Conservation (phyloP, 2,329 filamentous ascomycete species). For the Neonectria magnoliae region DNA sequence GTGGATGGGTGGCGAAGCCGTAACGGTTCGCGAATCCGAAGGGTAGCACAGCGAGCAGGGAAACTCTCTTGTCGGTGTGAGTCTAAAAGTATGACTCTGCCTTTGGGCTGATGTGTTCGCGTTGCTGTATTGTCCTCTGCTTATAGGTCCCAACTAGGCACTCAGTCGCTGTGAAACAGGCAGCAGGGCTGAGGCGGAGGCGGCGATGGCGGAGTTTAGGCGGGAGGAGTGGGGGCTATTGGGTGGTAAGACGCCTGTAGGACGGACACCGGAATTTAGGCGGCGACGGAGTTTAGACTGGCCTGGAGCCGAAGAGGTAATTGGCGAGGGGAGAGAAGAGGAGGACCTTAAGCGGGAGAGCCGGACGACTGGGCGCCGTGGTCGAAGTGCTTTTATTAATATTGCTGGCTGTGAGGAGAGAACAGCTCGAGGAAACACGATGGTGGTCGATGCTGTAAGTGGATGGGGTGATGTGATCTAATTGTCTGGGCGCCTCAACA, state of each 20-base stretch:
- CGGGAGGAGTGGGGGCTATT: constrained; percentile 26
- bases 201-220: constrained; percentile 35
- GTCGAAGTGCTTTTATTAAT: constrained; percentile 27
- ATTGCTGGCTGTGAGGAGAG: constrained; percentile 26
- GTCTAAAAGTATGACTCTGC: constrained; percentile 23
- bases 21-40: constrained; percentile 31
- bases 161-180: constrained; percentile 34
- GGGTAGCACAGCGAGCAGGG: constrained; percentile 28
- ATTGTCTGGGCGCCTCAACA: constrained; percentile 30
- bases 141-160: constrained; percentile 29
- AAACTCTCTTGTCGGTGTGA: constrained; percentile 13
- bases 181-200: constrained; percentile 35
- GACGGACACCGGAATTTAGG: constrained; percentile 31
- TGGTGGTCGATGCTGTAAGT: constrained; percentile 28
- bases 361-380: constrained; percentile 12
- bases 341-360: background rate
- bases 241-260: constrained; percentile 18
- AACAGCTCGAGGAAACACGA: constrained; percentile 28
- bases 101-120: constrained; percentile 7
- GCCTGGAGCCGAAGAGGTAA: constrained; percentile 1
- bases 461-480: constrained; percentile 38
- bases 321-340: background rate
- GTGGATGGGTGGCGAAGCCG: constrained; percentile 40
- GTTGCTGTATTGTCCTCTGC: constrained; percentile 7
- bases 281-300: constrained; percentile 23